Conservation (phyloP, 2,329 filamentous ascomycete species). For the Zarea fungicola region DNA sequence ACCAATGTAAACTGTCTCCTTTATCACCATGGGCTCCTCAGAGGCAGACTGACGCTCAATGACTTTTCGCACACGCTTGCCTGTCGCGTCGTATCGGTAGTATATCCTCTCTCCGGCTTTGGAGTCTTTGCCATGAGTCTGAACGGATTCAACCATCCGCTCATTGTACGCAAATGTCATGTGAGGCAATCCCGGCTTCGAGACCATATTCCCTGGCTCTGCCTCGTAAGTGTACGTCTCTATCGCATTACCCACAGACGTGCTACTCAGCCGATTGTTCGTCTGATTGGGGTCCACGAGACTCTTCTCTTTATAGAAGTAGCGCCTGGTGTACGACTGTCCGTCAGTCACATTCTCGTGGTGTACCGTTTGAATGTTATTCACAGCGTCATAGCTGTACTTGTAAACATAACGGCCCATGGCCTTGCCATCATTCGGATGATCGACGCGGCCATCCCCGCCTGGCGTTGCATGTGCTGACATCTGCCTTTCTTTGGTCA, state of each 20-base stretch:
- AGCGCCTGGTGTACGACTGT: background rate
- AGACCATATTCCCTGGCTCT: background rate
- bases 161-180: slow-evolving; percentile 8
- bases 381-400: slow-evolving; percentile 11
- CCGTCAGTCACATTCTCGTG: slow-evolving; percentile 1
- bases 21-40: background rate
- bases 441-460: slow-evolving; percentile 2
- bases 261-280: slow-evolving; percentile 3
- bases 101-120: slow-evolving; percentile 18
- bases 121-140: background rate
- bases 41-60: slow-evolving; percentile 11
- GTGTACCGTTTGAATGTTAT: slow-evolving; percentile 5
- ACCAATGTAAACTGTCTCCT: slow-evolving; percentile 15
- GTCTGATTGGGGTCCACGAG: background rate
- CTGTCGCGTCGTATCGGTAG: slow-evolving; percentile 20
- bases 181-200: background rate
- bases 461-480: background rate
- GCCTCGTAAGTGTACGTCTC: slow-evolving; percentile 3
- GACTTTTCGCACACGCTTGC: slow-evolving; percentile 22
- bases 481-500: background rate
- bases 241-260: background rate
- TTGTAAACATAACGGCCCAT: slow-evolving; percentile 12
- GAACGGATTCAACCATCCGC: slow-evolving; percentile 4
- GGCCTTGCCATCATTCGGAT: slow-evolving; percentile 9
- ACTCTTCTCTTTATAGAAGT: slow-evolving; percentile 7